Percentiles rank a stretch among this genome's conserved stretches.
Conservation (phyloP, 192 early-diverging fungal species). For the Mortierella antarctica region DNA sequence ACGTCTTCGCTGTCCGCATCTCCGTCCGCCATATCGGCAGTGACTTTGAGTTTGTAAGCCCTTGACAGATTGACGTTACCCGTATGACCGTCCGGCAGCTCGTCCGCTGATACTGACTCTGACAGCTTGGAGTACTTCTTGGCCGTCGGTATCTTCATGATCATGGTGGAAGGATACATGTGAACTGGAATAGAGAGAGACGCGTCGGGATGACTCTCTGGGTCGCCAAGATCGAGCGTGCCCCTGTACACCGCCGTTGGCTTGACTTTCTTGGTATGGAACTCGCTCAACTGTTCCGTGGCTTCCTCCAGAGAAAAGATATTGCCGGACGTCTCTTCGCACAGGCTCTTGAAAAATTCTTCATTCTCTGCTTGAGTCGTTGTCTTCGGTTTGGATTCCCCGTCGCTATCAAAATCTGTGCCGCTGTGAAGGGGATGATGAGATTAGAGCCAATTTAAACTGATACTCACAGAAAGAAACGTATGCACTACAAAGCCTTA, state of each 20-base stretch:
- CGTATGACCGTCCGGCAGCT: constrained; percentile 41
- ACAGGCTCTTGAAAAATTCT: constrained; percentile 59
- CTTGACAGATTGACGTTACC: constrained; percentile 50
- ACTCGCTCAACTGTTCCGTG: constrained; percentile 46
- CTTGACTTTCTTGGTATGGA: constrained; percentile 65
- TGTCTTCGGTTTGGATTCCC: constrained; percentile 2
- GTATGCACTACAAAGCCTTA: constrained; percentile 36
- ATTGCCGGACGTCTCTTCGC: constrained; percentile 26
- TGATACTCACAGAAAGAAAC: background rate
- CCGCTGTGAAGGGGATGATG: constrained; percentile 44
- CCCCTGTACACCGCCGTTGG: constrained; percentile 66
- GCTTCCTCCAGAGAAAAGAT: constrained; percentile 65
- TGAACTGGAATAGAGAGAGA: constrained; percentile 63
- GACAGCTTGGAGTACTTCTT: constrained; percentile 75
- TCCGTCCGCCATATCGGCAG: constrained; percentile 27
- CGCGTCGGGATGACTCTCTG: constrained; percentile 48
- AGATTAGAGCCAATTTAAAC: constrained; percentile 8
- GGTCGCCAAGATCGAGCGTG: constrained; percentile 65
- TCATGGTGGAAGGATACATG: constrained; percentile 66
- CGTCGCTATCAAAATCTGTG: constrained; percentile 55
- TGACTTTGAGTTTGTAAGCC: constrained; percentile 45
- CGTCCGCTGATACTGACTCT: constrained; percentile 46
- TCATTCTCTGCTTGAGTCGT: constrained; percentile 60
- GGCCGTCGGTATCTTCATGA: constrained; percentile 63
- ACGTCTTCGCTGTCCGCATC: constrained; percentile 35